Percentiles rank a stretch among this genome's conserved stretches.
Conservation (phyloP, 768 basidiomycete species). For the Leccinellum rugosiceps region DNA sequence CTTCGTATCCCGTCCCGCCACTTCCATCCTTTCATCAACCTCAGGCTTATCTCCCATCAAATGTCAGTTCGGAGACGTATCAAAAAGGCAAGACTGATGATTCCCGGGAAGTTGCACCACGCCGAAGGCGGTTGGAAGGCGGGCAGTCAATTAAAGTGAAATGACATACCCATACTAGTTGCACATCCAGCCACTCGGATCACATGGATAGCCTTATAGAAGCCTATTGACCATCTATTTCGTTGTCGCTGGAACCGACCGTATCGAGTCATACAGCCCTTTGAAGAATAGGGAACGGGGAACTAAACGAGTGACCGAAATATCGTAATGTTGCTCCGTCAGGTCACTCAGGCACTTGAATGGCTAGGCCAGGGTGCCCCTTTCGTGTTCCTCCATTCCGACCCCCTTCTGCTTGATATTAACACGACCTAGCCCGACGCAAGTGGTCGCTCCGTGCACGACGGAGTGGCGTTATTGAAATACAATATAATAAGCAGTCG, state of each 20-base stretch:
- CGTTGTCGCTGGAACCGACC: slow-evolving; percentile 14
- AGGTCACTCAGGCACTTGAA: slow-evolving; percentile 8
- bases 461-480: slow-evolving; percentile 18
- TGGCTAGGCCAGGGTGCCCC: slow-evolving; percentile 8
- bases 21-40: slow-evolving; percentile 43
- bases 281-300: slow-evolving; percentile 25
- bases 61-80: slow-evolving; percentile 46
- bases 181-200: slow-evolving; percentile 27
- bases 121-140: slow-evolving; percentile 55
- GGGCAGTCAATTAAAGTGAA: slow-evolving; percentile 55
- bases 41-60: slow-evolving; percentile 53
- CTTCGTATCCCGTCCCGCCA: slow-evolving; percentile 40
- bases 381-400: slow-evolving; percentile 5
- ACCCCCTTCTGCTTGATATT: slow-evolving; percentile 2
- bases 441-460: slow-evolving; percentile 17
- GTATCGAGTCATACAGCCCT: slow-evolving; percentile 23
- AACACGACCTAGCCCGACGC: not conserved
- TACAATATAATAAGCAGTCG: slow-evolving; percentile 4
- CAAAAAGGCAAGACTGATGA: slow-evolving; percentile 33
- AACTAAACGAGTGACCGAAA: slow-evolving; percentile 14
- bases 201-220: slow-evolving; percentile 23
- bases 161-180: slow-evolving; percentile 31
- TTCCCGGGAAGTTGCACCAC: slow-evolving; percentile 40
- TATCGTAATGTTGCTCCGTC: slow-evolving; percentile 10
- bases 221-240: slow-evolving; percentile 19